Evolutionary conservation across 1,139 yeast genomes (phyloP), one percentile per base, ranked within the genome.

Genomic region (Yamadazyma taylorii): DNA sequence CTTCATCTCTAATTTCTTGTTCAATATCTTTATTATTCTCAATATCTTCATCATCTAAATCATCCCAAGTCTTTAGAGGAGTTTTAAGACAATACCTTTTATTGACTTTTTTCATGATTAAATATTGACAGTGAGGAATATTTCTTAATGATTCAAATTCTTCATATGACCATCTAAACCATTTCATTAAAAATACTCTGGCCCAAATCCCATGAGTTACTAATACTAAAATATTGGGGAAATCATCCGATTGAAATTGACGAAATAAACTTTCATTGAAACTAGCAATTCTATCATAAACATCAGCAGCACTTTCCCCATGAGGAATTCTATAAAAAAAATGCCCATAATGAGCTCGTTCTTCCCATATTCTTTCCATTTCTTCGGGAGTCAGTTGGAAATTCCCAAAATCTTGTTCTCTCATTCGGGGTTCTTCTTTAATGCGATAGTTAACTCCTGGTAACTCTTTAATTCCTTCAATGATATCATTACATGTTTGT

Each of bases 161-260:
- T 57, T 89, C 96, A 55, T 84, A 90, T 2, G 85, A 75, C 96
- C 97, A 89, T 39, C 95, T 68, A 56, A 81, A 89, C 96, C 96
- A 83, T 53, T 88, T 85, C 92, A 89, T 88, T 33, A 89, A 60
- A 52, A 89, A 89, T 11, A 88, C 96, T 32, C 97, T 67, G 4
- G 95, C 86, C 94, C 95, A 88, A 14, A 89, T 86, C 7, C 97
- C 97, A 58, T 89, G 97, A 2, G 96, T 84, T 25, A 89, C 96
- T 35, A 89, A 64, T 2, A 89, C 90, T 33, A 88, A 70, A 13
- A 88, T 82, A 35, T 75, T 71, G 9, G 94, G 90, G 58, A 84
- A 85, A 50, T 75, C 69, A 16, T 75, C 81, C 35, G 69, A 68
- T 41, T 77, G 78, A 54, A 89, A 89, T 55, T 85, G 94, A 30